phyloP scores from a whole-genome alignment of 1,284 basidiomycete species.

The Golubevia sp. region DNA sequence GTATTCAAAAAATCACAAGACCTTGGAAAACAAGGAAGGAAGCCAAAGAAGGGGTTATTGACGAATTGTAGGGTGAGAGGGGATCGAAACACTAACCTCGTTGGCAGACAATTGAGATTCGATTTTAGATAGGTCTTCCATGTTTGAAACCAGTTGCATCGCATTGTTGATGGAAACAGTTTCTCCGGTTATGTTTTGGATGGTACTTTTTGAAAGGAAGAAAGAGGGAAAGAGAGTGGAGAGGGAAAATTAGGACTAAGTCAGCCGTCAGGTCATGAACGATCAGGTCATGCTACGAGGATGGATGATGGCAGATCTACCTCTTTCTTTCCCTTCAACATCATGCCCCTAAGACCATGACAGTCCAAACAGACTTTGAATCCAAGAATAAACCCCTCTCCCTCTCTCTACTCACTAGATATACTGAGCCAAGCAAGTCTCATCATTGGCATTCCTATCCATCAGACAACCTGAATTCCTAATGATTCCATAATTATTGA shows the following conservation, averaged over 20 bases:
- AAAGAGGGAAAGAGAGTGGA: background rate
- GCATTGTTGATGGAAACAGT: background rate
- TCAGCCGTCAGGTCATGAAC: background rate
- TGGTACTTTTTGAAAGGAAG: background rate
- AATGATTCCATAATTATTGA: no score
- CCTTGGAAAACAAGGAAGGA: no score
- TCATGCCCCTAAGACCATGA: no score
- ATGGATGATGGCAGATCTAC: no score
- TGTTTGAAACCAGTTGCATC: background rate
- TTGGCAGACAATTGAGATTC: background rate
- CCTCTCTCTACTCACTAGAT: background rate
- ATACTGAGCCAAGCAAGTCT: no score
- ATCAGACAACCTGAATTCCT: no score
- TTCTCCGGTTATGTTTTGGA: background rate
- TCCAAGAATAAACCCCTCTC: background rate
- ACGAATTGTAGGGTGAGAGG: background rate
- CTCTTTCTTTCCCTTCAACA: no score
- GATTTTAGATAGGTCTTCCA: background rate
- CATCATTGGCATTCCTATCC: no score
- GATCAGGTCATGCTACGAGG: background rate
- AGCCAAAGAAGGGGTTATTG: no score
- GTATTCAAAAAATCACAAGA: no score
- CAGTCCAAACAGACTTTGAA: background rate
- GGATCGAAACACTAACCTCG: background rate
- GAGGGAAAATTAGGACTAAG: background rate